Percentiles rank a stretch among this genome's conserved stretches.
Evolutionary conservation across 2,329 filamentous ascomycete species (phyloP).

Genomic region (Bimuria novae-zelandiae): DNA sequence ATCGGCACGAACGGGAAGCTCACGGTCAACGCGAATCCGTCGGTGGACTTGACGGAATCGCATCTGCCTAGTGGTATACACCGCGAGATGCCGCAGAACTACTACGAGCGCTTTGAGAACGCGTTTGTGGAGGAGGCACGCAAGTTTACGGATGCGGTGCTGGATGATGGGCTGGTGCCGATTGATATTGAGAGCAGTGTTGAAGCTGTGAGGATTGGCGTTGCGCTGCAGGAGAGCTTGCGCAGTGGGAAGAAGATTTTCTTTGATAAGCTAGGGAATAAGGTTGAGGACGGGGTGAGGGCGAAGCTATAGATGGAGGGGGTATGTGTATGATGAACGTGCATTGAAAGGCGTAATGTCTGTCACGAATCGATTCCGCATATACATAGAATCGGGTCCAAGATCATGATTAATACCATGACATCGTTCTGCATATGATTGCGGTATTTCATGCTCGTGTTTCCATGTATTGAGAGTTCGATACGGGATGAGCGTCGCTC

Average conservation of each 20-base stretch:
- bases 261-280: constrained; percentile 61
- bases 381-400: constrained; percentile 2
- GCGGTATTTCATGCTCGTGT: too few relatives aligned
- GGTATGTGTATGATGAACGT: not conserved
- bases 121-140: constrained; percentile 68
- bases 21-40: constrained; percentile 63
- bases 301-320: constrained; percentile 40
- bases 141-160: constrained; percentile 64
- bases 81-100: constrained; percentile 64
- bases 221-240: constrained; percentile 52
- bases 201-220: constrained; percentile 64
- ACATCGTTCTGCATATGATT: too few relatives aligned
- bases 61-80: constrained; percentile 60
- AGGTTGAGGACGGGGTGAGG: constrained; percentile 45
- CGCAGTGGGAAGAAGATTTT: constrained; percentile 52
- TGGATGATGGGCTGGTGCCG: constrained; percentile 61
- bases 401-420: too few relatives aligned
- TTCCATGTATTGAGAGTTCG: not conserved
- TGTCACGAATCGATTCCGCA: not conserved
- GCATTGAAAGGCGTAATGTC: not conserved
- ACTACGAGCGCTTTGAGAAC: constrained; percentile 65
- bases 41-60: constrained; percentile 59
- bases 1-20: constrained; percentile 70
- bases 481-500: too few relatives aligned
- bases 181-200: constrained; percentile 63